phyloP scores from a whole-genome alignment of 2,329 filamentous ascomycete species.

The Nannizziopsis barbatae region DNA sequence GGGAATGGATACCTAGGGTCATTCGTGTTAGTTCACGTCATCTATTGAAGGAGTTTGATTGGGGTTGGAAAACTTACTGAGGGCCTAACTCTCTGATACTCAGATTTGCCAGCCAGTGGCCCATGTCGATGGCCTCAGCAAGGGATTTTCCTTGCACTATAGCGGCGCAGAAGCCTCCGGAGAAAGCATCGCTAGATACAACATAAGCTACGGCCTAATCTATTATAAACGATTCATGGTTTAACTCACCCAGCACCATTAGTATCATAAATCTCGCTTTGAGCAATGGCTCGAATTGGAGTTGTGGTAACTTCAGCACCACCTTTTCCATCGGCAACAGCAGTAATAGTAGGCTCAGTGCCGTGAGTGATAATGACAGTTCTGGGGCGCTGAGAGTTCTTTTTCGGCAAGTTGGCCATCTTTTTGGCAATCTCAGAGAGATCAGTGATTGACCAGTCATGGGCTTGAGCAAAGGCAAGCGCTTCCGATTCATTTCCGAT shows the following conservation, averaged over 20 bases:
- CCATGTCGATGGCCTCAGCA: slow-evolving; percentile 71
- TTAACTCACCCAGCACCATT: slow-evolving; percentile 65
- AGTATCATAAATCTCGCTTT: slow-evolving; percentile 80
- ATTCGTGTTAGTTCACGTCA: too few relatives aligned
- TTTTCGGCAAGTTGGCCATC: slow-evolving; percentile 82
- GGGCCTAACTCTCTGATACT: slow-evolving; percentile 93
- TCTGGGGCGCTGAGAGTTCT: slow-evolving; percentile 72
- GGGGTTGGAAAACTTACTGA: slow-evolving; percentile 55
- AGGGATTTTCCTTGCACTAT: slow-evolving; percentile 74
- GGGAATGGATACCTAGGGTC: slow-evolving; percentile 61
- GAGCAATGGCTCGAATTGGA: slow-evolving; percentile 67
- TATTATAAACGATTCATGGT: not conserved
- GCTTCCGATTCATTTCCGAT: slow-evolving; percentile 97
- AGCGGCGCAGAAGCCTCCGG: slow-evolving; percentile 84
- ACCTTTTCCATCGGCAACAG: slow-evolving; percentile 56
- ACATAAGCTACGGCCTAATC: not conserved
- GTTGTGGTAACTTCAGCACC: slow-evolving; percentile 59
- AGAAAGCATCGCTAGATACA: slow-evolving; percentile 72
- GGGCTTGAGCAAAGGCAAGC: slow-evolving; percentile 70
- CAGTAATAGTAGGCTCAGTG: slow-evolving; percentile 79
- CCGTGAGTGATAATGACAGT: slow-evolving; percentile 91
- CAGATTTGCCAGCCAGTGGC: slow-evolving; percentile 88
- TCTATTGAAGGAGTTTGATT: too few relatives aligned
- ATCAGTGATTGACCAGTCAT: slow-evolving; percentile 62
- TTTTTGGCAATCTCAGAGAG: slow-evolving; percentile 74